Evolutionary conservation across 2,329 filamentous ascomycete species (phyloP).

Genomic region (Diaporthe batatas): DNA sequence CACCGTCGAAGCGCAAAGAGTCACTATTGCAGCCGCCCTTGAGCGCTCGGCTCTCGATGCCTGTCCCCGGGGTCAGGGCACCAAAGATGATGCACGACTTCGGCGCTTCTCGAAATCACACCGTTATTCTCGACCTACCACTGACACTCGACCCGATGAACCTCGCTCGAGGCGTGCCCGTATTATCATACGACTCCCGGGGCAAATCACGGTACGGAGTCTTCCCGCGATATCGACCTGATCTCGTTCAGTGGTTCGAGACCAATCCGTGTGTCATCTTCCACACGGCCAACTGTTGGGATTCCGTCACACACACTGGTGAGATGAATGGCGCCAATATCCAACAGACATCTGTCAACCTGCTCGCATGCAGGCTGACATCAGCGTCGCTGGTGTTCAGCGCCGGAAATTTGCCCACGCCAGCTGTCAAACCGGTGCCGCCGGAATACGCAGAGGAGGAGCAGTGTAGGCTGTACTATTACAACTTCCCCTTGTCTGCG

Average conservation of each 20-base stretch:
- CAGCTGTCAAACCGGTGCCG: conserved; percentile 55
- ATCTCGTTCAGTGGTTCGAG: conserved; percentile 74
- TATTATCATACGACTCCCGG: conserved; percentile 70
- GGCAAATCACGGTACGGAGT: conserved; percentile 74
- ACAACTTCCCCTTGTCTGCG: conserved; percentile 66
- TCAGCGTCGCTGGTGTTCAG: conserved; percentile 75
- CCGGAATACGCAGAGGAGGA: conserved; percentile 66
- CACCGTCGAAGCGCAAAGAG: conserved; percentile 32
- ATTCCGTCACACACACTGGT: conserved; percentile 50
- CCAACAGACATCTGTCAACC: conserved; percentile 64
- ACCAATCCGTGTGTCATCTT: conserved; percentile 78
- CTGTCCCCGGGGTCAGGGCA: conserved; percentile 71
- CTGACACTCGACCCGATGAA: conserved; percentile 75
- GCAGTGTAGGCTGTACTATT: conserved; percentile 79
- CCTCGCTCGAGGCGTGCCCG: conserved; percentile 66
- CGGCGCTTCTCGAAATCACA: conserved; percentile 73
- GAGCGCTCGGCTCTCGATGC: conserved; percentile 59
- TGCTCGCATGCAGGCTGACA: conserved; percentile 76
- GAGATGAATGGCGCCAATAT: conserved; percentile 48
- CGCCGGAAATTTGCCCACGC: conserved; percentile 72
- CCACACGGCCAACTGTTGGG: conserved; percentile 80
- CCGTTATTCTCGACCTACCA: conserved; percentile 78
- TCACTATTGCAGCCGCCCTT: conserved; percentile 32
- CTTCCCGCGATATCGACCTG: conserved; percentile 72
- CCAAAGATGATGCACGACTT: conserved; percentile 85